Percentiles rank a stretch among this genome's conserved stretches.
Evolutionary conservation across 169 alveolate genomes (phyloP).

Genomic region (Babesia microti): DNA sequence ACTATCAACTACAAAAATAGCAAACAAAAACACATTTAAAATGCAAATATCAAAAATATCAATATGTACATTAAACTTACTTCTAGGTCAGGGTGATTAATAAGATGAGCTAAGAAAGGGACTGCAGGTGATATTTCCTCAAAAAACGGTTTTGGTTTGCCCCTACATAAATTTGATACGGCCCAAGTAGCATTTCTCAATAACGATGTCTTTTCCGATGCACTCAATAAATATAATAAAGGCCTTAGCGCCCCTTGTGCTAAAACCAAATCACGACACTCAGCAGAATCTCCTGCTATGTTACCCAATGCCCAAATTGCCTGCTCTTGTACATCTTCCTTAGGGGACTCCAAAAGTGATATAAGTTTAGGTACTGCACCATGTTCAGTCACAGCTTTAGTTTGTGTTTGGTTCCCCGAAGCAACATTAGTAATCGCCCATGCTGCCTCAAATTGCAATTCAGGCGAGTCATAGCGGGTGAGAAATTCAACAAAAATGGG

Average conservation of each 20-base stretch:
- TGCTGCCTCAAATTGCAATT: slow-evolving; percentile 92
- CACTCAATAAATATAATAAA: slow-evolving; percentile 56
- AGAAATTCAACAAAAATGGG: slow-evolving; percentile 83
- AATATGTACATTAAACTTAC: slow-evolving; percentile 26
- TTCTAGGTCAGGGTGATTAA: slow-evolving; percentile 71
- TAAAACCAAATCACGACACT: slow-evolving; percentile 80
- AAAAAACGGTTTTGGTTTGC: slow-evolving; percentile 82
- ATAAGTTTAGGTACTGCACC: slow-evolving; percentile 73
- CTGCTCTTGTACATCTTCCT: slow-evolving; percentile 90
- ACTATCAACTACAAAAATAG: no score
- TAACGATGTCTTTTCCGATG: slow-evolving; percentile 76
- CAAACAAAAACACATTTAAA: no score
- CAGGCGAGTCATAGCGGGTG: slow-evolving; percentile 73
- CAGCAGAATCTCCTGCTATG: slow-evolving; percentile 94
- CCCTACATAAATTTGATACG: slow-evolving; percentile 85
- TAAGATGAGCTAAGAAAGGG: slow-evolving; percentile 74
- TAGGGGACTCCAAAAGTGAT: slow-evolving; percentile 73
- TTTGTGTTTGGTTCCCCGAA: slow-evolving; percentile 88
- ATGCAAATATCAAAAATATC: no score
- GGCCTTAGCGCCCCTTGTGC: slow-evolving; percentile 77
- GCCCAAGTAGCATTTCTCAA: slow-evolving; percentile 93
- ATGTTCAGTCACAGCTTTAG: slow-evolving; percentile 74
- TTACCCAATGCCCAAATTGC: slow-evolving; percentile 97
- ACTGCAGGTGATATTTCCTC: slow-evolving; percentile 70
- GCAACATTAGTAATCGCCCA: slow-evolving; percentile 94